A percentile compares a stretch with the other conserved stretches of the same genome.
Conservation (phyloP, 768 basidiomycete genomes). For the Stropharia rugosoannulata region DNA sequence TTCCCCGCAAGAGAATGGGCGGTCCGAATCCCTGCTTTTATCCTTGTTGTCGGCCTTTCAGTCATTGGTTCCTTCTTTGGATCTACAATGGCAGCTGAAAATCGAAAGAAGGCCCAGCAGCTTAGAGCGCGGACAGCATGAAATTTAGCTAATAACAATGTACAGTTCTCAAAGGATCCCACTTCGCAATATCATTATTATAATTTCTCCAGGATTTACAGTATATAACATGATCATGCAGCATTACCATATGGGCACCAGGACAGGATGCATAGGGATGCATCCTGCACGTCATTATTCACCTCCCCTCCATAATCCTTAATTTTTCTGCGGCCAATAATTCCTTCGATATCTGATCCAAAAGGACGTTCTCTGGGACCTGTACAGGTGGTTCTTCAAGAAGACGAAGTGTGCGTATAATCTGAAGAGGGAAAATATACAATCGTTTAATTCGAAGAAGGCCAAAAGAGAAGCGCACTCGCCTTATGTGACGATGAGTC, state of each 20-base stretch:
- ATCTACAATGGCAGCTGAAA: slow-evolving; percentile 72
- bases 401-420: slow-evolving; percentile 51
- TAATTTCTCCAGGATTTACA: too few relatives aligned
- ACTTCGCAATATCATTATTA: not conserved
- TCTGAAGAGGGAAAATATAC: slow-evolving; percentile 30
- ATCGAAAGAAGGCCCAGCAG: slow-evolving; percentile 62
- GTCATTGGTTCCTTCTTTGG: slow-evolving; percentile 83
- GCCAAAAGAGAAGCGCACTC: slow-evolving; percentile 3
- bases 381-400: slow-evolving; percentile 53
- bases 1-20: slow-evolving; percentile 96
- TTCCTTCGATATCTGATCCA: slow-evolving; percentile 62
- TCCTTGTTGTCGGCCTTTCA: slow-evolving; percentile 79
- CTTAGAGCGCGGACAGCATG: slow-evolving; percentile 62
- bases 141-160: slow-evolving; percentile 12
- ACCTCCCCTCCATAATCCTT: slow-evolving; percentile 40
- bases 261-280: too few relatives aligned
- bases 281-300: not conserved
- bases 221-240: too few relatives aligned
- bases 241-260: too few relatives aligned
- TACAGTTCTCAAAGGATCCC: not conserved
- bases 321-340: slow-evolving; percentile 71
- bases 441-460: too few relatives aligned
- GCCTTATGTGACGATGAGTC: slow-evolving; percentile 56
- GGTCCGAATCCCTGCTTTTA: slow-evolving; percentile 78
- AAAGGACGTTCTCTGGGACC: slow-evolving; percentile 40